Percentiles rank a stretch among this genome's conserved stretches.
phyloP scores from a whole-genome alignment of 2,329 filamentous ascomycete species.

The Hymenoscyphus infarciens region DNA sequence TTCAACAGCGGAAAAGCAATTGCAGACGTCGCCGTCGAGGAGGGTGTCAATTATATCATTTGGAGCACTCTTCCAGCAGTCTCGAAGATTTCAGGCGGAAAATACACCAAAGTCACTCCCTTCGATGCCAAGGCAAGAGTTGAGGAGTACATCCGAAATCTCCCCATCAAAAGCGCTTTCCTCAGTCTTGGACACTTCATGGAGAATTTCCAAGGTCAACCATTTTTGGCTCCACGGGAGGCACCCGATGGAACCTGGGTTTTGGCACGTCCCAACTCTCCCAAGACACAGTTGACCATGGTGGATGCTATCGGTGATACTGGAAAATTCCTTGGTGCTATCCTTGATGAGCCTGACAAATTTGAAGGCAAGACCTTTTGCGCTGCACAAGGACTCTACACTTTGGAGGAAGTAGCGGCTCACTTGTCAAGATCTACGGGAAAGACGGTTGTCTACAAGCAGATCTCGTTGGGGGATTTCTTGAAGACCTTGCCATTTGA shows the following conservation, averaged over 20 bases:
- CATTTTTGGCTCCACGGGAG: neutral
- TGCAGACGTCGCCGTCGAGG: slow-evolving; percentile 40
- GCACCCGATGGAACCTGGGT: too few relatives aligned
- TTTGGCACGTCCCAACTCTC: too few relatives aligned
- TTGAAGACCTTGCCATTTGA: too few relatives aligned
- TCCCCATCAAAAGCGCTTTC: slow-evolving; percentile 44
- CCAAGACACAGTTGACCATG: too few relatives aligned
- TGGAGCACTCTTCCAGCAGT: slow-evolving; percentile 42
- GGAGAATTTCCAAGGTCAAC: slow-evolving; percentile 42
- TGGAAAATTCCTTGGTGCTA: too few relatives aligned
- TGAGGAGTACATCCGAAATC: slow-evolving; percentile 36
- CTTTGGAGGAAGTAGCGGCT: slow-evolving; percentile 32
- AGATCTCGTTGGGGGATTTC: slow-evolving; percentile 8
- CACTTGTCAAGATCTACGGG: slow-evolving; percentile 35
- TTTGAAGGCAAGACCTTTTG: slow-evolving; percentile 43
- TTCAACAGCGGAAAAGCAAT: slow-evolving; percentile 17
- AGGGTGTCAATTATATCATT: slow-evolving; percentile 41
- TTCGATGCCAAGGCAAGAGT: slow-evolving; percentile 36
- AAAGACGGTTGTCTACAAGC: slow-evolving; percentile 27
- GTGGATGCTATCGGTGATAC: too few relatives aligned
- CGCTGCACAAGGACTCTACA: slow-evolving; percentile 41
- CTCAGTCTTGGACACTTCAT: slow-evolving; percentile 46
- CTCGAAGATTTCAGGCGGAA: slow-evolving; percentile 36
- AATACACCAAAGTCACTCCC: slow-evolving; percentile 37
- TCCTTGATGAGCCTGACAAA: neutral